Conservation (phyloP, 495 filamentous ascomycete genomes). For the Talaromyces wortmannii region DNA sequence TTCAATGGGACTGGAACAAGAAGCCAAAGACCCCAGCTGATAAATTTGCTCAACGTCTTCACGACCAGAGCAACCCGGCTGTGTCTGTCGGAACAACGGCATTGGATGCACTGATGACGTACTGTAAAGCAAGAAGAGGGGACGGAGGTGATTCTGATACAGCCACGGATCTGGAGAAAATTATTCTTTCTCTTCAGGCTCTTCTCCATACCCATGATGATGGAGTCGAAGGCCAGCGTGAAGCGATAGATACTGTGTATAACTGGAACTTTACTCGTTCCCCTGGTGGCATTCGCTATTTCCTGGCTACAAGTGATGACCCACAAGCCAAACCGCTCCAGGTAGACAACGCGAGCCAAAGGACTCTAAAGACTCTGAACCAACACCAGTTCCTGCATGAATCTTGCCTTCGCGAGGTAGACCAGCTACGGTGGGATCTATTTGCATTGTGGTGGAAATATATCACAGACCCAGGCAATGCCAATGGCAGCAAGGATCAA, state of each 20-base stretch:
- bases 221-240: constrained; percentile 19
- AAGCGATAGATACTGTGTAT: constrained; percentile 23
- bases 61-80: constrained; percentile 11
- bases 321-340: too few species aligned
- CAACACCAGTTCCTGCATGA: too few species aligned
- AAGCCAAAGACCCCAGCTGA: constrained; percentile 20
- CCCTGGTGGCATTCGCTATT: constrained; percentile 19
- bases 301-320: too few species aligned
- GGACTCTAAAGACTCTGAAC: constrained; percentile 8
- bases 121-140: too few species aligned
- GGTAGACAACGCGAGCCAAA: constrained; percentile 7
- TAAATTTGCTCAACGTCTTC: constrained; percentile 3
- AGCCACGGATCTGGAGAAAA: too few species aligned
- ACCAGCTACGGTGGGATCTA: constrained; percentile 9
- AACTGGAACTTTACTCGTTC: constrained; percentile 19
- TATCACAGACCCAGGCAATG: not conserved
- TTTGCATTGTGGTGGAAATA: constrained; percentile 14
- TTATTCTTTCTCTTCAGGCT: too few species aligned
- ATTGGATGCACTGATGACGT: too few species aligned
- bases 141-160: too few species aligned
- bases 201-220: constrained; percentile 24
- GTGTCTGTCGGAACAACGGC: too few species aligned
- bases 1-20: constrained; percentile 22
- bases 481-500: not conserved
- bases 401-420: constrained; percentile 7